Conservation (phyloP, 768 basidiomycete species). For the Pleurotus platypus region DNA sequence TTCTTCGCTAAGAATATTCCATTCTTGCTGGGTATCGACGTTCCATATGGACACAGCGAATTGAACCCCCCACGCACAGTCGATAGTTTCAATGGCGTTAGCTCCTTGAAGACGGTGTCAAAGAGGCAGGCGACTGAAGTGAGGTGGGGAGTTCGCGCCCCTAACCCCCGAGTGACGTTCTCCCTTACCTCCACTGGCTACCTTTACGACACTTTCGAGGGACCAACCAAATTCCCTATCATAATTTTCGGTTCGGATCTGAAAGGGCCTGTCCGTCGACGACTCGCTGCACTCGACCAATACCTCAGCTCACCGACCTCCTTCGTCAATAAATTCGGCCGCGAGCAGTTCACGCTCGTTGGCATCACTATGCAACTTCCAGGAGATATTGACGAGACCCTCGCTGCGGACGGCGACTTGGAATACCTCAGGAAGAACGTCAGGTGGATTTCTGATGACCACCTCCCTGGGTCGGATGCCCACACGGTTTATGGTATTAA, state of each 20-base stretch:
- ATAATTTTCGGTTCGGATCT: background rate
- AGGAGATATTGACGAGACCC: background rate
- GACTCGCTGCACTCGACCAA: background rate
- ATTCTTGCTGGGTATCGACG: background rate
- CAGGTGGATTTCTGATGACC: background rate
- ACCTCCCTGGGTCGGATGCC: background rate
- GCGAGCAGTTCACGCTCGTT: background rate
- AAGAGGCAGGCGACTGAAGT: background rate
- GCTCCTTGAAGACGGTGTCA: background rate
- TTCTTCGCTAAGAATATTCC: background rate
- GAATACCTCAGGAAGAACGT: background rate
- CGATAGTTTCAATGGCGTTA: background rate
- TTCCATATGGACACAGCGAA: background rate
- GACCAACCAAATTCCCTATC: background rate
- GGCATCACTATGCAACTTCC: background rate
- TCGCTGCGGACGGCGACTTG: background rate
- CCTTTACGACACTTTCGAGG: background rate
- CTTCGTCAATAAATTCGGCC: background rate
- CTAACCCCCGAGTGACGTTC: background rate
- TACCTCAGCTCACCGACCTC: background rate
- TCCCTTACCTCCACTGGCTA: background rate
- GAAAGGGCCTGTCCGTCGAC: background rate
- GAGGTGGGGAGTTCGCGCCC: background rate
- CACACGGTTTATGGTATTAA: background rate
- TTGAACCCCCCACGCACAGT: background rate